Conservation (phyloP, 192 early-diverging fungal species). For the Neocallimastix lanati region DNA sequence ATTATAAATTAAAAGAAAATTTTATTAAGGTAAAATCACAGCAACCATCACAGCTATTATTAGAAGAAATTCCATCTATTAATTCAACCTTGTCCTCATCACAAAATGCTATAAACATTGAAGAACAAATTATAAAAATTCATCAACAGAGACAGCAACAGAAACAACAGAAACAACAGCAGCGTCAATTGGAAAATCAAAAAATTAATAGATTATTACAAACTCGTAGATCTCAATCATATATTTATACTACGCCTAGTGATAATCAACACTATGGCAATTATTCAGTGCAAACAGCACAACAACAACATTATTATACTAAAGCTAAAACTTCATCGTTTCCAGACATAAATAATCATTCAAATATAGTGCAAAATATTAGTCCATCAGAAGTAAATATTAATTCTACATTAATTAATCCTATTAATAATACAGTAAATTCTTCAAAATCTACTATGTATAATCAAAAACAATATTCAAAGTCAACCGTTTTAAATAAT, state of each 20-base stretch:
- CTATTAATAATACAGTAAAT: neutral
- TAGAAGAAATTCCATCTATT: neutral
- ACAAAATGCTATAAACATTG: neutral
- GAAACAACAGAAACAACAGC: neutral
- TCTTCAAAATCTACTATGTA: neutral
- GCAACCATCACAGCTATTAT: neutral
- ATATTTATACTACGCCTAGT: neutral
- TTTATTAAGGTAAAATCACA: neutral
- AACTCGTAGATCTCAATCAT: neutral
- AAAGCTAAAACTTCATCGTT: neutral
- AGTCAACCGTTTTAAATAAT: neutral
- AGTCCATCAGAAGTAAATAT: neutral
- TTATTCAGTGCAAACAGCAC: neutral
- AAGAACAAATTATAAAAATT: neutral
- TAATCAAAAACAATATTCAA: neutral
- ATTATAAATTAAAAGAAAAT: neutral
- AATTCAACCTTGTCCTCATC: too few relatives aligned
- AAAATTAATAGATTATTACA: neutral
- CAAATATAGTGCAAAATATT: neutral
- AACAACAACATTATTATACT: neutral
- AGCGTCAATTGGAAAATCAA: neutral
- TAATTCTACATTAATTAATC: neutral
- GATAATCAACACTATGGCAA: neutral
- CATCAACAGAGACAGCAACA: neutral
- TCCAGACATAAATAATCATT: neutral